Percentiles rank a stretch among this genome's conserved stretches.
Conservation (phyloP, 495 filamentous ascomycete species). For the Daldinia bambusicola region DNA sequence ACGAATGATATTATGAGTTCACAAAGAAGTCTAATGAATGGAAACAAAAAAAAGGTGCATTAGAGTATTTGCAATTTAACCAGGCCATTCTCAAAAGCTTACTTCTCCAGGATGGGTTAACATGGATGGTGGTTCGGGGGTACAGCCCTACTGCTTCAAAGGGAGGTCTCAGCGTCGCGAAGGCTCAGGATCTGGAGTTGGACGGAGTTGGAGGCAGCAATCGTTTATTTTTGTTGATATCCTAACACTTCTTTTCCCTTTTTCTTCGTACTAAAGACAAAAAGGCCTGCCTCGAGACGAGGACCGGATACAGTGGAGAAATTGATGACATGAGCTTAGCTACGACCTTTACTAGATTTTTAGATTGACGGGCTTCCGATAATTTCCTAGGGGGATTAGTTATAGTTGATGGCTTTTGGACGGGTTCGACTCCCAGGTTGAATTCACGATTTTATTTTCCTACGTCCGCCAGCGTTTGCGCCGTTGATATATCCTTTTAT, state of each 20-base stretch:
- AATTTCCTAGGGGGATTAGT: constrained; percentile 13
- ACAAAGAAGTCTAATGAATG: neutral
- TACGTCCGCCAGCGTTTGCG: neutral
- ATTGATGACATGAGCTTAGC: neutral
- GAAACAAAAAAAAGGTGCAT: neutral
- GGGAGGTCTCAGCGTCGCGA: constrained; percentile 3
- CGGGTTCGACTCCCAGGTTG: constrained; percentile 17
- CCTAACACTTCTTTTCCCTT: constrained; percentile 3
- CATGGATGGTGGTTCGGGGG: constrained; percentile 11
- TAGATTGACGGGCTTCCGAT: constrained; percentile 19
- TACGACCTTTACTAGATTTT: constrained; percentile 26
- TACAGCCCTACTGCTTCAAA: neutral
- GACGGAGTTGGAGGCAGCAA: constrained; percentile 19
- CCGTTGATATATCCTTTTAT: neutral
- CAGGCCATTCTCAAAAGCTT: neutral
- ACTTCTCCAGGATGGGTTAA: neutral
- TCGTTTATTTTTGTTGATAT: constrained; percentile 34
- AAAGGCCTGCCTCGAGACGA: neutral
- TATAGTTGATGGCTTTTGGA: constrained; percentile 33
- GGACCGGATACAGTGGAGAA: constrained; percentile 9
- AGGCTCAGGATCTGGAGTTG: constrained; percentile 31
- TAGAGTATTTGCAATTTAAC: neutral
- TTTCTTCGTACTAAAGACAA: constrained; percentile 4
- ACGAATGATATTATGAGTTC: neutral
- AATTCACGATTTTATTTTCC: constrained; percentile 10